Evolutionary conservation across 768 basidiomycete genomes (phyloP), one percentile per base, ranked within the genome.

Genomic region (Obba rivulosa): DNA sequence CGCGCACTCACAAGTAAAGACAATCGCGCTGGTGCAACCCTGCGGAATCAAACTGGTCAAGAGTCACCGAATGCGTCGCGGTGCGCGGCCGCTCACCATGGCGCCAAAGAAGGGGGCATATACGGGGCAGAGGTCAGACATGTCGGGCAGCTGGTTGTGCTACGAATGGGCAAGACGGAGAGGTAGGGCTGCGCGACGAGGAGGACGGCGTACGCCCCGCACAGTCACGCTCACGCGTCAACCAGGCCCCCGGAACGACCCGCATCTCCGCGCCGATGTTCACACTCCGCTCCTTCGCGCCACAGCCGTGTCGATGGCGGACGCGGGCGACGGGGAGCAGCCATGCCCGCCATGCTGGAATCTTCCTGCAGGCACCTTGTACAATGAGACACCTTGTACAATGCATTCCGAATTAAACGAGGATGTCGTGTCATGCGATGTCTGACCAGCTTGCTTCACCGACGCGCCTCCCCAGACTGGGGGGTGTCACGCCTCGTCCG

Each of bases 101-200:
- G 88, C 91, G 61, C 92, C 92, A 62, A 99, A 99, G 77, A 97
- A 98, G 57, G 95, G 95, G 49, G 95, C 89, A 70, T 98, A 98
- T 45, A 95, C 92, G 17, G 89, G 89, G 69, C 89, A 92, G 54
- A 87, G 74, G 60, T 92, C 89, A 63, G 86, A 81, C 82, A 85
- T 85, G 51, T 3, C 50, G 42, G 41, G 28, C 34, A 34, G 34
- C n/a, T 22, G 24, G 20, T 7, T 5, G 5, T 16, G 20, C 16
- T 38, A 16, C n/a, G n/a, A 38, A 38, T n/a, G 14, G 16, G 16
- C 5, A n/a, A 8, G 37, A 38, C 16, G 28, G 13, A 7, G n/a
- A n/a, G n/a, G n/a, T n/a, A n/a, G 28, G 28, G 28, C 28, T 31
- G 28, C 28, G 28, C 23, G 41, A 43, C 10, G 24, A 43, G n/a